Conservation (phyloP, 192 early-diverging fungal species). For the Gryganskiella cystojenkinii region DNA sequence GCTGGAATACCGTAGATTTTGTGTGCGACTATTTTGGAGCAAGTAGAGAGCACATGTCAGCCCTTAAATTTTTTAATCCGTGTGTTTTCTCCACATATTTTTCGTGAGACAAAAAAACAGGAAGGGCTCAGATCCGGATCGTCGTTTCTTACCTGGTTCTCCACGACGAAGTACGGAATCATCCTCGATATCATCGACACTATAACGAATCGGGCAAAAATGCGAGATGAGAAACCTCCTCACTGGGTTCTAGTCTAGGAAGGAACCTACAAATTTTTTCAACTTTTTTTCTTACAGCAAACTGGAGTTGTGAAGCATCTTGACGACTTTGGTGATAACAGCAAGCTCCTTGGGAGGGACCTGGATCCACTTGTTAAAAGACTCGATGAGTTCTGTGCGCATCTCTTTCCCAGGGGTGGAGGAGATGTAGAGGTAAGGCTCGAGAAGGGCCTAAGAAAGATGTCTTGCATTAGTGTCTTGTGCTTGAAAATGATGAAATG, state of each 20-base stretch:
- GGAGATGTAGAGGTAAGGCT: constrained; percentile 91
- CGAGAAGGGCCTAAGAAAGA: constrained; percentile 83
- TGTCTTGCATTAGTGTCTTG: no score
- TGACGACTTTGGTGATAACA: constrained; percentile 82
- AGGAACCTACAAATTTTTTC: neutral
- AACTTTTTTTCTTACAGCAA: constrained; percentile 85
- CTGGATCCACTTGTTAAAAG: constrained; percentile 91
- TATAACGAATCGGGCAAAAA: constrained; percentile 18
- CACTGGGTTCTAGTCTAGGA: neutral
- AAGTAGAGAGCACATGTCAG: neutral
- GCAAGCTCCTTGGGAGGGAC: constrained; percentile 74
- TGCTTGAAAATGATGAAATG: no score
- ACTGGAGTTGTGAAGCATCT: constrained; percentile 96
- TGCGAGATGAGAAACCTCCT: neutral
- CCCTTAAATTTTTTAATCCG: neutral
- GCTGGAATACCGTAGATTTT: constrained; percentile 93
- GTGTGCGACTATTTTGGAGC: constrained; percentile 78
- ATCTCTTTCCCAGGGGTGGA: constrained; percentile 94
- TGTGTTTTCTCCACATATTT: neutral
- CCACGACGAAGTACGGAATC: constrained; percentile 90
- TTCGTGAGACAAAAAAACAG: no score
- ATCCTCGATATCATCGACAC: constrained; percentile 98
- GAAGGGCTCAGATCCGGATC: neutral
- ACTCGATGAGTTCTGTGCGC: constrained; percentile 89
- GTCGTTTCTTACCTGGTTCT: constrained; percentile 63